phyloP scores from a whole-genome alignment of 768 basidiomycete genomes.

The Macrolepiota fuliginosa region DNA sequence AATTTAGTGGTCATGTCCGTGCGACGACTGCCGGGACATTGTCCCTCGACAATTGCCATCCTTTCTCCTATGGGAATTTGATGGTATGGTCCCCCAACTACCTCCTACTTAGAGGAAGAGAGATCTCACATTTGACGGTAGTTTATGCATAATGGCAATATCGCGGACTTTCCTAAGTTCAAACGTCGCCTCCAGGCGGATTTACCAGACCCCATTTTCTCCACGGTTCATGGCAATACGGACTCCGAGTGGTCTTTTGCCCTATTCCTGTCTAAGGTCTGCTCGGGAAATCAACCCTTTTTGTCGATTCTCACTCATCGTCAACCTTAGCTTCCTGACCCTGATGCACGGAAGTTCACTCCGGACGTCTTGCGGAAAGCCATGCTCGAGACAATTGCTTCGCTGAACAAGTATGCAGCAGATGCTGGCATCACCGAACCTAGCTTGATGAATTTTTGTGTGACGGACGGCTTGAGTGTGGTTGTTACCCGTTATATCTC shows the following conservation, averaged over 20 bases:
- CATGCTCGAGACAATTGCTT: slow-evolving; percentile 84
- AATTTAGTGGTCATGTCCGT: slow-evolving; percentile 80
- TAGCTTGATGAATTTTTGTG: slow-evolving; percentile 92
- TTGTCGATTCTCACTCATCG: neutral
- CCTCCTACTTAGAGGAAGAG: neutral
- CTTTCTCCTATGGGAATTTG: slow-evolving; percentile 86
- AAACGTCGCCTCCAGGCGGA: slow-evolving; percentile 78
- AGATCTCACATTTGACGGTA: neutral
- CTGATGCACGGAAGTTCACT: slow-evolving; percentile 73
- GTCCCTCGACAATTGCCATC: slow-evolving; percentile 94
- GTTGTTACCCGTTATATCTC: slow-evolving; percentile 95
- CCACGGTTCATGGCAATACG: slow-evolving; percentile 89
- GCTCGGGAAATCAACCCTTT: slow-evolving; percentile 7
- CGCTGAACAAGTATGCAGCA: slow-evolving; percentile 73
- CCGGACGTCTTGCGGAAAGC: slow-evolving; percentile 72
- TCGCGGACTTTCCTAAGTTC: slow-evolving; percentile 77
- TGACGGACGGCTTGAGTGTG: slow-evolving; percentile 93
- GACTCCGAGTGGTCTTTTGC: slow-evolving; percentile 99
- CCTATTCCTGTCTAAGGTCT: slow-evolving; percentile 79
- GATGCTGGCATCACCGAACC: slow-evolving; percentile 79
- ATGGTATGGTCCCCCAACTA: slow-evolving; percentile 61
- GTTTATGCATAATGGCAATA: slow-evolving; percentile 99
- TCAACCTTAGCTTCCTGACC: slow-evolving; percentile 66
- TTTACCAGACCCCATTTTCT: slow-evolving; percentile 82
- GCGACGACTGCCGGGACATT: slow-evolving; percentile 91